Base-by-base conservation (phyloP, 2,329 filamentous ascomycete genomes). In the Hypoxylon sp. region DNA sequence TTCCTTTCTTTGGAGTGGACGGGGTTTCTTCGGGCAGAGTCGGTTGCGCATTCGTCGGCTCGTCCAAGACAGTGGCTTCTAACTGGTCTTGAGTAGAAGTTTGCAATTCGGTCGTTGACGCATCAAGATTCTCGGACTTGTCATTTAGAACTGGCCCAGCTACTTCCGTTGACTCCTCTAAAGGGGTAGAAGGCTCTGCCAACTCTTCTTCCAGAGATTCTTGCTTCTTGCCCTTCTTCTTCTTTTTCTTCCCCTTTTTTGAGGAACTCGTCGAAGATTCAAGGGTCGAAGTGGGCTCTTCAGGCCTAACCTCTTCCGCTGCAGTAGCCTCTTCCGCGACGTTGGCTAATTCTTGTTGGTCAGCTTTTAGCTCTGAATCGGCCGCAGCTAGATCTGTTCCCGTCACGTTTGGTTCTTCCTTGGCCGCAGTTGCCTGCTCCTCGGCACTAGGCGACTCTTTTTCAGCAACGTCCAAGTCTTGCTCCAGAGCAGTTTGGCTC, bases 191-290 rank as follows among this genome's bases (percentile, higher is more conserved):
- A 48, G 41, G 42, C 10, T 55, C 58, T 18, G 38, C 15, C 18
- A 48, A 48, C 6, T 60, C 60, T 10, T 59, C 43, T 23, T 69
- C 69, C 52, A 61, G 64, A 2, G 60, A 54, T 10, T 61, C 42
- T 38, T 46, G 52, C 26, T 58, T 45, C 17, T 53, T 58, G 33
- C 53, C 61, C 50, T 70, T 67, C 45, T 67, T 70, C 55, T 53
- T 63, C 54, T 68, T 70, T 52, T 70, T 70, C 55, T 67, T 69
- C 4, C 41, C 61, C 48, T 69, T 68, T 57, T 69, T 61, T 10
- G 64, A 56, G 7, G 27, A 51, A 54, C 47, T 67, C 55, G 55
- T 46, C 54, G 62, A 55, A 55, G 29, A 60, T 59, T 56, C 65
- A 41, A 35, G 20, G 15, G 27, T 37, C 17, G 60, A 13, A 3